Base-by-base conservation (phyloP, 2,329 filamentous ascomycete species). In the Claviceps pazoutovae region DNA sequence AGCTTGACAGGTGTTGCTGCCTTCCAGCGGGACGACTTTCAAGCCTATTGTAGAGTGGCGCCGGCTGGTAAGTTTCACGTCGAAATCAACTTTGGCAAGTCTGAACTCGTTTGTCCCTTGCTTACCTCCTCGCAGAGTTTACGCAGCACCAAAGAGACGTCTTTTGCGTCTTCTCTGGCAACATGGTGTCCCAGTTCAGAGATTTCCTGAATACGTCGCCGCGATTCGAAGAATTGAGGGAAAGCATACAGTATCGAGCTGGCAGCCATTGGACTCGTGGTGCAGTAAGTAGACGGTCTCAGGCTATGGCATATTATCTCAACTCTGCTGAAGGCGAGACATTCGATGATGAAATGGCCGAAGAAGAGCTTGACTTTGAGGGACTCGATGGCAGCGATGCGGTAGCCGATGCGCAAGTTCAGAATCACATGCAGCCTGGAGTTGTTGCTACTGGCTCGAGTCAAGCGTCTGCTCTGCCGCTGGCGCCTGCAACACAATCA, bases 91-190 rank as follows among this genome's bases (percentile, higher is more conserved):
- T 16, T 16, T 14, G 23, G 14, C 30, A 34, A 3, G 9, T 19
- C 23, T 5, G 17, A 5, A n/a, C 11, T 43, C 11, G 19, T 23
- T 23, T 21, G 8, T n/a, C 21, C 16, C 13, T 38, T 16, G 43
- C 14, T 8, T 4, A 51, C 34, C 21, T 51, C 19, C n/a, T 48
- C 11, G 39, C 52, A 82, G 93, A 97, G 67, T 98, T 98, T 65
- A 97, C 90, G 17, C 86, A 91, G 46, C 89, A 96, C 63, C 93
- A 98, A 66, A 82, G 93, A 56, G 84, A 91, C 50, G 88, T 97
- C 7, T 98, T 98, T 65, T 98, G 93, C 63, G 93, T 98, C 51
- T 98, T 98, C 67, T 96, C 90, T 1, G 91, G 93, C 5, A 77
- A 80, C 26, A 90, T 90, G 51, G 91, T 98, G 2, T 73, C 74